Evolutionary conservation across 2,329 filamentous ascomycete genomes (phyloP).

Genomic region (Colletotrichum sp.): DNA sequence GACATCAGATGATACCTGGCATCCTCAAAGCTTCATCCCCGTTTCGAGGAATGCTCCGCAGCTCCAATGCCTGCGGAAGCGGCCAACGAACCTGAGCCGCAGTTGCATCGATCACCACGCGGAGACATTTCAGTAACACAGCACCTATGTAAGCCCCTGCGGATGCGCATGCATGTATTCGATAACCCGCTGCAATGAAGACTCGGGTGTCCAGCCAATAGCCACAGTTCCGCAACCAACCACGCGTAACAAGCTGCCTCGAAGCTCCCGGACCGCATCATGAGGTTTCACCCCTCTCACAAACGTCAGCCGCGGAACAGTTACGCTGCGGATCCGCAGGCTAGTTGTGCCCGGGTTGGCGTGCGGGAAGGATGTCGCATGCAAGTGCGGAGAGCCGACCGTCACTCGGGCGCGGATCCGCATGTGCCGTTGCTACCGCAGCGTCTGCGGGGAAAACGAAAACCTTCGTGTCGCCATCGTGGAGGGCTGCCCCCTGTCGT

Average conservation of each 20-base stretch:
- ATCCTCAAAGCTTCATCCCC: neutral
- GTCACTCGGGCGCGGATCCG: neutral
- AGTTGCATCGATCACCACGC: neutral
- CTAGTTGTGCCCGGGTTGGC: neutral
- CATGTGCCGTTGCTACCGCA: neutral
- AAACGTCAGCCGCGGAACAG: neutral
- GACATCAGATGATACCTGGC: slow-evolving; percentile 1
- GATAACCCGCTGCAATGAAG: neutral
- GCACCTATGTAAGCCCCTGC: neutral
- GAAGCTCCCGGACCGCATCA: neutral
- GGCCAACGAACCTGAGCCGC: neutral
- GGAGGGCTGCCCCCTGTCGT: neutral
- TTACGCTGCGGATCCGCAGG: neutral
- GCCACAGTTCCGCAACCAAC: neutral
- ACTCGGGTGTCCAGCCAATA: neutral
- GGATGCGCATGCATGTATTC: neutral
- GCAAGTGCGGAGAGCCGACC: neutral
- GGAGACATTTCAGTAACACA: neutral
- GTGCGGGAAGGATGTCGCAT: neutral
- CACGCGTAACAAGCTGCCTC: neutral
- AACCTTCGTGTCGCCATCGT: neutral
- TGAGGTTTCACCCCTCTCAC: neutral
- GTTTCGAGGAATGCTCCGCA: neutral
- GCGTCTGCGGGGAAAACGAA: neutral
- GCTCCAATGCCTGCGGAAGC: neutral